A percentile compares a stretch with the other conserved stretches of the same genome.
These are phyloP conservation scores for Aspergillus bridgeri DNA, from an alignment of 495 filamentous ascomycete genomes.

Conservation along the genomic window DNA sequence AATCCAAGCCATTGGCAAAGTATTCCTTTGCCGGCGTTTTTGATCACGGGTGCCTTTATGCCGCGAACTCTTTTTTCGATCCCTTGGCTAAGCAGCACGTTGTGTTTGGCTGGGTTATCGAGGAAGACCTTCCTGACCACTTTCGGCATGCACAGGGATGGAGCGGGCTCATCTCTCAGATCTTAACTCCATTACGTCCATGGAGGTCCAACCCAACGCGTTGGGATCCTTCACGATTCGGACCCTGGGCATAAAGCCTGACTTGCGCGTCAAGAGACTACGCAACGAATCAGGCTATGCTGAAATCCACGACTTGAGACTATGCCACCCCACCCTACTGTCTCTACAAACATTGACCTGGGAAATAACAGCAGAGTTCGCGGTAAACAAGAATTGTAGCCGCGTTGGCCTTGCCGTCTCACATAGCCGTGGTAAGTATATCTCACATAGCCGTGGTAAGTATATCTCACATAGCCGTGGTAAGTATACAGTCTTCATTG, in stretches of 20 bases:
- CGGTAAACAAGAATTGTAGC: constrained; percentile 20
- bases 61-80: constrained; percentile 36
- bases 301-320: background rate
- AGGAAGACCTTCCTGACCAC: constrained; percentile 33
- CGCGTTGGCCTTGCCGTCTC: constrained; percentile 28
- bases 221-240: constrained; percentile 26
- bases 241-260: constrained; percentile 30
- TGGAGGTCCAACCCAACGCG: constrained; percentile 18
- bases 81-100: constrained; percentile 22
- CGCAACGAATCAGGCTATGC: constrained; percentile 15
- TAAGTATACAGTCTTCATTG: background rate
- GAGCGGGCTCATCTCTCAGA: constrained; percentile 30
- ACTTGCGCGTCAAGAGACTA: constrained; percentile 23
- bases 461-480: too few species aligned
- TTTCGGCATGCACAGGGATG: constrained; percentile 34
- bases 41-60: constrained; percentile 35
- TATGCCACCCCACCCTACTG: background rate
- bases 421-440: constrained; percentile 22
- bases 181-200: constrained; percentile 27
- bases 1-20: constrained; percentile 11
- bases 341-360: constrained; percentile 22
- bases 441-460: constrained; percentile 21
- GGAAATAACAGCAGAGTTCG: constrained; percentile 28
- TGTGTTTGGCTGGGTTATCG: constrained; percentile 33
- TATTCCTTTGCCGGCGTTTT: constrained; percentile 30